These are phyloP conservation scores for Nakazawaea populi DNA, from an alignment of 805 yeast species.

Conservation along the genomic window DNA sequence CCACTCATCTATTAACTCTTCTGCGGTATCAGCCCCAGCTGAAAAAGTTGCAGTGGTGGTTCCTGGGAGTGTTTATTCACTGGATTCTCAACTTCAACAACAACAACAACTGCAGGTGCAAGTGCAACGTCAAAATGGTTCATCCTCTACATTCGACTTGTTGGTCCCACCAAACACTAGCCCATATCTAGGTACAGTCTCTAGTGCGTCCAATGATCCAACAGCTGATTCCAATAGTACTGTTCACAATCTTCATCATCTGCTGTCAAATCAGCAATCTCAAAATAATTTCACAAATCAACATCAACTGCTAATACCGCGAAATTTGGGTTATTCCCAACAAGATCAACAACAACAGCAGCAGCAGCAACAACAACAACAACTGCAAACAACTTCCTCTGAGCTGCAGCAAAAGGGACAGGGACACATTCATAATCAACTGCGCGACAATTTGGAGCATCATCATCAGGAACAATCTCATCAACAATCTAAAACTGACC, in stretches of 20 bases:
- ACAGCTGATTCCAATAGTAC: not conserved
- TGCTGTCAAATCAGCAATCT: too few species aligned
- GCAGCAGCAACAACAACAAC: constrained; percentile 1
- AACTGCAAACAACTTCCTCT: too few species aligned
- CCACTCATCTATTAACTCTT: constrained; percentile 3
- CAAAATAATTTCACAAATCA: not conserved
- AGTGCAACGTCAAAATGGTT: not conserved
- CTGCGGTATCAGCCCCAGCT: not conserved
- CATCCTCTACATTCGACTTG: not conserved
- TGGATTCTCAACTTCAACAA: not conserved
- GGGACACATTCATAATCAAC: not conserved
- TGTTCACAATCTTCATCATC: not conserved
- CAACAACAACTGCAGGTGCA: not conserved
- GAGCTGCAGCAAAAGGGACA: not conserved
- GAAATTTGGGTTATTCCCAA: not conserved
- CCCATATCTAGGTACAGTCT: not conserved
- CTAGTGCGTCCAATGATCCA: not conserved
- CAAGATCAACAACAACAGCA: constrained; percentile 3
- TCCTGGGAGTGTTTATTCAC: not conserved
- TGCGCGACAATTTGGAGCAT: not conserved
- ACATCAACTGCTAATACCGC: not conserved
- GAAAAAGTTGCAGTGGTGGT: not conserved
- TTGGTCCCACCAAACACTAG: not conserved
- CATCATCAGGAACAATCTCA: not conserved
- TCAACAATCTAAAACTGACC: not conserved